These are phyloP conservation scores for Metroxylon sagu DNA, from an alignment of 176 grass and related monocot species.

Conservation along the genomic window DNA sequence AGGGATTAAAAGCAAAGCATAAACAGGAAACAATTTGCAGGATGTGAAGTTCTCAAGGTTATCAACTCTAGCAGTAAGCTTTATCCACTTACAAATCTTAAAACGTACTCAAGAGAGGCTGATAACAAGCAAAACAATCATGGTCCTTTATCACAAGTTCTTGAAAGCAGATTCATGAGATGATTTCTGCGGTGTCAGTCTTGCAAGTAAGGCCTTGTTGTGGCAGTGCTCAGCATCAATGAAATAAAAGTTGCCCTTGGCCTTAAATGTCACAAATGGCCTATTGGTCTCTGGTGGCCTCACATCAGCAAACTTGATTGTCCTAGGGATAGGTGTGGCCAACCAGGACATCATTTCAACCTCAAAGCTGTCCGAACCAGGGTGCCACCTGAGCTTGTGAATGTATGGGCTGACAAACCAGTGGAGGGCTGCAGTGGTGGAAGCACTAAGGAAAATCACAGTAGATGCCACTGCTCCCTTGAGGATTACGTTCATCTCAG, in stretches of 20 bases:
- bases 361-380: conserved; percentile 84
- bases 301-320: conserved; percentile 79
- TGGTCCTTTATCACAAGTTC: conserved; percentile 47
- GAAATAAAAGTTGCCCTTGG: conserved; percentile 62
- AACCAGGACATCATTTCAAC: conserved; percentile 79
- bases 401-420: conserved; percentile 98
- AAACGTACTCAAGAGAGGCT: no score
- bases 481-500: conserved; percentile 87
- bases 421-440: conserved; percentile 71
- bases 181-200: conserved; percentile 64
- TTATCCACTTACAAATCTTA: no score
- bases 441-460: conserved; percentile 88
- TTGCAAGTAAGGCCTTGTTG: conserved; percentile 84
- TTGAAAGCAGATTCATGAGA: conserved; percentile 72
- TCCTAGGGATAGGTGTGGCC: conserved; percentile 61
- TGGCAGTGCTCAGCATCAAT: conserved; percentile 68
- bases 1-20: no score
- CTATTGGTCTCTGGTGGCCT: conserved; percentile 67
- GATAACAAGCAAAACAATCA: background rate
- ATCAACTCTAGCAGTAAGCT: no score
- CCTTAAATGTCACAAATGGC: conserved; percentile 80
- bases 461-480: conserved; percentile 88
- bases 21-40: no score
- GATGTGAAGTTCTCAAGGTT: no score
- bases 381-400: conserved; percentile 92